These are phyloP conservation scores for Moelleriella libera DNA, from an alignment of 2,329 filamentous ascomycete species.

Conservation along the genomic window DNA sequence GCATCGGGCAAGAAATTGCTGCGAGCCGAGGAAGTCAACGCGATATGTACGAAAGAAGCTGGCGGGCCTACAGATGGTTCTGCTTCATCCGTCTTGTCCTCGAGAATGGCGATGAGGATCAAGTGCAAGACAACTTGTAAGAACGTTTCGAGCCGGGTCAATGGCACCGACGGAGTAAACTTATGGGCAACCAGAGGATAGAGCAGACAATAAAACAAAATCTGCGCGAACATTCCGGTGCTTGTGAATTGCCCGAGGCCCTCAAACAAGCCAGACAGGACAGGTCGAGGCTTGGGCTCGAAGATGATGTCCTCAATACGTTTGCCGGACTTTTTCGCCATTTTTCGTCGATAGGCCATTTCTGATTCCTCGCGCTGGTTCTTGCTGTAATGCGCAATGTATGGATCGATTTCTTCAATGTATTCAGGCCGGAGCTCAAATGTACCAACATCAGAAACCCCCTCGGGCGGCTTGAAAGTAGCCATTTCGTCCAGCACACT, in stretches of 20 bases:
- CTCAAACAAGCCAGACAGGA: conserved; percentile 64
- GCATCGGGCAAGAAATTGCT: conserved; percentile 46
- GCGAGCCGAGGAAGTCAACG: conserved; percentile 49
- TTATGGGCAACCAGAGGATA: conserved; percentile 61
- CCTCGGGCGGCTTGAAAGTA: conserved; percentile 79
- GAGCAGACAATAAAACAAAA: conserved; percentile 76
- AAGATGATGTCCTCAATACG: conserved; percentile 73
- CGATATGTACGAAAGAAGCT: conserved; percentile 59
- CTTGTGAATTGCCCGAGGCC: conserved; percentile 66
- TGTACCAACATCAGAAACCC: conserved; percentile 79
- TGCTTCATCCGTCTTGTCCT: conserved; percentile 54
- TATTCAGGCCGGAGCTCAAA: conserved; percentile 85
- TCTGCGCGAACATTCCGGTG: conserved; percentile 75
- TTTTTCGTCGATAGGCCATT: conserved; percentile 70
- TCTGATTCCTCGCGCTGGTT: conserved; percentile 96
- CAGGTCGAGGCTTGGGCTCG: conserved; percentile 69
- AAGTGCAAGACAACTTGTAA: conserved; percentile 85
- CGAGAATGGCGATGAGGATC: conserved; percentile 68
- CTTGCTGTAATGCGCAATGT: conserved; percentile 90
- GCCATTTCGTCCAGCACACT: conserved; percentile 77
- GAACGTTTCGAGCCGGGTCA: conserved; percentile 78
- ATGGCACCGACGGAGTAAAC: conserved; percentile 60
- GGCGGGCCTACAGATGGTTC: conserved; percentile 29
- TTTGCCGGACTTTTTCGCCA: conserved; percentile 78
- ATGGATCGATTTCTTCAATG: conserved; percentile 82